A percentile compares a stretch with the other conserved stretches of the same genome.
Conservation (phyloP, 2,329 filamentous ascomycete genomes). For the Ophiocordyceps camponoti-floridani region DNA sequence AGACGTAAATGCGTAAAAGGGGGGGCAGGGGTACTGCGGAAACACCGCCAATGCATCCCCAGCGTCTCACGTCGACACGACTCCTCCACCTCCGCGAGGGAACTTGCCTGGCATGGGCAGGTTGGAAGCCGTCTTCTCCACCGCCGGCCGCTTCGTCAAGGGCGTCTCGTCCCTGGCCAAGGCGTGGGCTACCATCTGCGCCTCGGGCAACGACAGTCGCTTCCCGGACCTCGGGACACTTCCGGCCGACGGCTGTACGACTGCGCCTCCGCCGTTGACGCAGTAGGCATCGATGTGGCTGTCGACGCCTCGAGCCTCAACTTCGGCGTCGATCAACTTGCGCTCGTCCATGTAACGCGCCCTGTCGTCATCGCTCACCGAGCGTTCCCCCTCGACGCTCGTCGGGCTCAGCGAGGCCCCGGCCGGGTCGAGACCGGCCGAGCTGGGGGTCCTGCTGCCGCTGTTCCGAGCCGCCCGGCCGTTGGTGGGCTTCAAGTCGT, state of each 20-base stretch:
- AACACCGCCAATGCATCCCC: slow-evolving; percentile 1
- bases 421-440: not conserved
- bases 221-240: slow-evolving; percentile 7
- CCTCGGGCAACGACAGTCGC: slow-evolving; percentile 7
- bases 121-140: slow-evolving; percentile 35
- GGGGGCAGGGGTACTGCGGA: not conserved
- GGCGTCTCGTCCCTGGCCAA: slow-evolving; percentile 1
- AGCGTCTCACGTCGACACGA: slow-evolving; percentile 18
- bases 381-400: not conserved
- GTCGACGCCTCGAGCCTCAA: not conserved
- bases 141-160: slow-evolving; percentile 8
- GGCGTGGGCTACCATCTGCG: slow-evolving; percentile 3
- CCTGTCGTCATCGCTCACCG: not conserved
- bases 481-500: not conserved
- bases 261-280: slow-evolving; percentile 3
- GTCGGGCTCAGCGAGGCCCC: too few relatives aligned
- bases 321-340: not conserved
- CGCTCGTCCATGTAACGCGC: not conserved
- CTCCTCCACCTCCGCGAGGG: slow-evolving; percentile 20
- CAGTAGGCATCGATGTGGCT: slow-evolving; percentile 3
- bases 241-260: slow-evolving; percentile 3
- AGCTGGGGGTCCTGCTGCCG: not conserved
- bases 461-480: not conserved
- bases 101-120: slow-evolving; percentile 55
- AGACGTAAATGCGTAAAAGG: not conserved